These are phyloP conservation scores for Aaosphaeria arxii DNA, from an alignment of 2,329 filamentous ascomycete genomes.

Conservation along the genomic window DNA sequence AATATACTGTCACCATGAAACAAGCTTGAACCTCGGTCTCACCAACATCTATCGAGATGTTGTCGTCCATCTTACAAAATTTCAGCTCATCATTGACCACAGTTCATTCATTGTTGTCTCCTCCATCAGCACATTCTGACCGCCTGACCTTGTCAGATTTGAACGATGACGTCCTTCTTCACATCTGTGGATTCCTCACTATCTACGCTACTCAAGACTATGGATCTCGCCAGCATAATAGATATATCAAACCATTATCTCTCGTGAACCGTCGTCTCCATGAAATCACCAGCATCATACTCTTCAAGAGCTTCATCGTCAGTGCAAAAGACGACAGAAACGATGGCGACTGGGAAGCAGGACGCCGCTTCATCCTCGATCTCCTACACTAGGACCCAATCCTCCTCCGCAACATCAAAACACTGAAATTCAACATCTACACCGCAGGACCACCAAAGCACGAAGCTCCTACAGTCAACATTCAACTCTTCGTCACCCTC, in stretches of 20 bases:
- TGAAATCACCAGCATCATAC: too few relatives aligned
- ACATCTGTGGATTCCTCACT: not conserved
- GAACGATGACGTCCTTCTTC: constrained; percentile 1
- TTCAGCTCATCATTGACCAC: too few relatives aligned
- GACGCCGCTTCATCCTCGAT: not conserved
- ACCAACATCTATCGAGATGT: too few relatives aligned
- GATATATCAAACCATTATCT: not conserved
- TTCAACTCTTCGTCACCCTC: not conserved
- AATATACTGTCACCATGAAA: too few relatives aligned
- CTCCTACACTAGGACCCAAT: not conserved
- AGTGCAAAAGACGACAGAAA: not conserved
- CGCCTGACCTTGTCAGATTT: not conserved
- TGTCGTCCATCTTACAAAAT: too few relatives aligned
- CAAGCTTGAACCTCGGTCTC: too few relatives aligned
- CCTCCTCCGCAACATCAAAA: not conserved
- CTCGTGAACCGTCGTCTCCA: not conserved
- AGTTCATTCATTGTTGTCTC: too few relatives aligned
- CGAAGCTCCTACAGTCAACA: not conserved
- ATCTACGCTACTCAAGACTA: not conserved
- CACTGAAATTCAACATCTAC: not conserved
- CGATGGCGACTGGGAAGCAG: not conserved
- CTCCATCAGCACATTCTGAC: not conserved
- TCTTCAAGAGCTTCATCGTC: too few relatives aligned
- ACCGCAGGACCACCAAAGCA: not conserved
- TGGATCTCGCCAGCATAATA: too few relatives aligned